phyloP scores from a whole-genome alignment of 345 rosid species.

The Microcos paniculata region DNA sequence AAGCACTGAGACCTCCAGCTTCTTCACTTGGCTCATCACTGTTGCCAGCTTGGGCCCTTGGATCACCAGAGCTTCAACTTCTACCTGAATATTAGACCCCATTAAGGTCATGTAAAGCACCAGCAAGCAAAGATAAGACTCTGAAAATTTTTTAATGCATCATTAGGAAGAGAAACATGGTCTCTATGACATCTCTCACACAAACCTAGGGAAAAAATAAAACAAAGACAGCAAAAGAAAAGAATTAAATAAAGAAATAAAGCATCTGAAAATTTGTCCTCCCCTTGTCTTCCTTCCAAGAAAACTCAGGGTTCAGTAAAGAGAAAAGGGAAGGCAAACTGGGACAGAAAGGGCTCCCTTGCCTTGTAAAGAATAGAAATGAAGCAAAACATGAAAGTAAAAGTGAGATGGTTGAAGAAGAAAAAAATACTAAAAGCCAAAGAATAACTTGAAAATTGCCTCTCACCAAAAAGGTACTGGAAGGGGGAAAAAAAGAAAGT shows the following conservation, averaged over 20 bases:
- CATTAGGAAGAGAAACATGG: not conserved
- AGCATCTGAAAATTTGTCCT: not conserved
- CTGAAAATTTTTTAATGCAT: not conserved
- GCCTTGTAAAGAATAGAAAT: not conserved
- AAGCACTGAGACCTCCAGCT: conserved; percentile 80
- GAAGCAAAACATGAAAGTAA: not conserved
- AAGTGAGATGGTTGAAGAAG: not conserved
- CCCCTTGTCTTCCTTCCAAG: not conserved
- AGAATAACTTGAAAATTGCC: not conserved
- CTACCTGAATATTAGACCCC: conserved; percentile 51
- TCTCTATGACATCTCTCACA: conserved; percentile 1
- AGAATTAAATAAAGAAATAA: not conserved
- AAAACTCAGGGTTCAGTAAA: not conserved
- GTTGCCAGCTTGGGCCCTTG: conserved; percentile 89
- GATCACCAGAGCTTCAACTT: conserved; percentile 83
- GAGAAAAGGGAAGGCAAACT: conserved; percentile 14
- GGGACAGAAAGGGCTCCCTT: not conserved
- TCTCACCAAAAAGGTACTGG: not conserved
- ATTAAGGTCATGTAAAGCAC: not conserved
- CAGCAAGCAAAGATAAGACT: not conserved
- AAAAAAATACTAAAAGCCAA: not conserved
- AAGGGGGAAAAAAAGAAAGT: not conserved
- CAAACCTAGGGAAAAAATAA: not conserved
- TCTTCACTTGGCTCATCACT: conserved; percentile 87
- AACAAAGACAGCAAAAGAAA: not conserved